Evolutionary conservation across 2,329 filamentous ascomycete species (phyloP).

Genomic region (Alternaria sp.): DNA sequence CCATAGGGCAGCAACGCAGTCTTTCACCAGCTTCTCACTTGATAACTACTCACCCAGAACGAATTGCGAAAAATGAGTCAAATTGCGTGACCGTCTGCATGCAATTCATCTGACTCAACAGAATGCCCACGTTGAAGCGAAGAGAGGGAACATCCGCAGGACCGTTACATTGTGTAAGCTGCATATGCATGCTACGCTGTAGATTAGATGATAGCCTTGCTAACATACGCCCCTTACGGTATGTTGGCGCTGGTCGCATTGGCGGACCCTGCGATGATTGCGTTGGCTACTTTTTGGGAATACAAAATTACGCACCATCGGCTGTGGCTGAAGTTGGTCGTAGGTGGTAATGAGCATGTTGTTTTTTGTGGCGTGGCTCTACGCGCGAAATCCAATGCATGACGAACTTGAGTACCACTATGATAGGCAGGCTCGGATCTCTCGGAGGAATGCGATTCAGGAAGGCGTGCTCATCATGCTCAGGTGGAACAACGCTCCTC

Average conservation of each 20-base stretch:
- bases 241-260: background rate
- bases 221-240: constrained; percentile 8
- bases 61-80: background rate
- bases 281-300: background rate
- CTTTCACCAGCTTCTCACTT: background rate
- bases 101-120: constrained; percentile 3
- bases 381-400: background rate
- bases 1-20: background rate
- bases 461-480: background rate
- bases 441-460: background rate
- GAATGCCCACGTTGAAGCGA: constrained; percentile 1
- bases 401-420: background rate
- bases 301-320: background rate
- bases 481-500: background rate
- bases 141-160: background rate
- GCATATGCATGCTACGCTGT: constrained; percentile 3
- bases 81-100: background rate
- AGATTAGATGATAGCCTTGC: constrained; percentile 13
- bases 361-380: background rate
- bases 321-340: background rate
- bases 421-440: background rate
- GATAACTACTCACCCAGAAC: background rate
- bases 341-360: background rate
- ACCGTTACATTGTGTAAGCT: constrained; percentile 5
- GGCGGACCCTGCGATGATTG: background rate